Evolutionary conservation across 176 grass and related monocot genomes (phyloP).

Genomic region (Raddia guianensis): DNA sequence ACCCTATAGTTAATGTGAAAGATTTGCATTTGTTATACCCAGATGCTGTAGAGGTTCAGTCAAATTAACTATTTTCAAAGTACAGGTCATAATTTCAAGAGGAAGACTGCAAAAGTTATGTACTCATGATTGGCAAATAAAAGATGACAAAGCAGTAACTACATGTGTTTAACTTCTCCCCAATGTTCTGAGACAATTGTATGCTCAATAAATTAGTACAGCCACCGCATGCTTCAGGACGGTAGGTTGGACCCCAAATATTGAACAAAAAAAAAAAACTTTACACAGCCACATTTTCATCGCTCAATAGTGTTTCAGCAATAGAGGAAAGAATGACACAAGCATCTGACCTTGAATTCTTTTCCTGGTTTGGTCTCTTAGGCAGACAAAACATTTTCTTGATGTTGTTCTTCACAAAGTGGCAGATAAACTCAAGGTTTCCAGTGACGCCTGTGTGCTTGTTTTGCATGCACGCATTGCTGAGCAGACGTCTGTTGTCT

Average conservation of each 20-base stretch:
- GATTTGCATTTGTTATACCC: too few relatives aligned
- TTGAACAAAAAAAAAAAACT: not conserved
- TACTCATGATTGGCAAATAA: not conserved
- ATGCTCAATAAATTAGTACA: not conserved
- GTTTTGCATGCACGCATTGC: slow-evolving; percentile 68
- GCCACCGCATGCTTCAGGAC: not conserved
- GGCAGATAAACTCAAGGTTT: slow-evolving; percentile 21
- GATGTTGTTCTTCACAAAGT: slow-evolving; percentile 33
- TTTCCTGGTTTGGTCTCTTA: not conserved
- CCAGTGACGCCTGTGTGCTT: slow-evolving; percentile 28
- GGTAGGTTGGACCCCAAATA: not conserved
- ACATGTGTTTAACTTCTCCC: not conserved
- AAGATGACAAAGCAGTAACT: slow-evolving; percentile 8
- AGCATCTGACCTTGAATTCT: slow-evolving; percentile 1
- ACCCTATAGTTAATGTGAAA: too few relatives aligned
- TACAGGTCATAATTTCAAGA: not conserved
- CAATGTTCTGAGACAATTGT: not conserved
- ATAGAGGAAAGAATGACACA: slow-evolving; percentile 15
- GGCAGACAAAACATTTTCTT: not conserved
- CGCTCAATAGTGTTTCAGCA: not conserved
- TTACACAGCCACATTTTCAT: slow-evolving; percentile 1
- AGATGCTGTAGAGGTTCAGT: not conserved
- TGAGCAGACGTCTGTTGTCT: slow-evolving; percentile 59
- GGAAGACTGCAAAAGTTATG: not conserved
- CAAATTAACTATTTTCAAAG: not conserved